Evolutionary conservation across 164 flowering plant genomes (phyloP).

Genomic region (Amborella trichopoda): DNA sequence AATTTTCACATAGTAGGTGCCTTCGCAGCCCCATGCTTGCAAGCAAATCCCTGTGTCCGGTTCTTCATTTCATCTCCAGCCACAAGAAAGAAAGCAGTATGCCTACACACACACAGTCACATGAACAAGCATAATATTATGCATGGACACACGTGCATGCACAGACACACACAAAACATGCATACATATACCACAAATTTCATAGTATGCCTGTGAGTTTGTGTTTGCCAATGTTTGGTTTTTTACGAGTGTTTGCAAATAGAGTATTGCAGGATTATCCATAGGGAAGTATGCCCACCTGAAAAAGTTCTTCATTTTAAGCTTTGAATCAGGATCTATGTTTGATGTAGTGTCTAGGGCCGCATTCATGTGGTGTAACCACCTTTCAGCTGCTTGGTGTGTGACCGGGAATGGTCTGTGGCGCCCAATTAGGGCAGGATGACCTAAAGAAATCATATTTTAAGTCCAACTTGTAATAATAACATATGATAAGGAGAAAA

Average conservation of each 20-base stretch:
- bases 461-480: too few relatives aligned
- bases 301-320: slow-evolving; percentile 82
- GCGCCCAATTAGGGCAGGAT: slow-evolving; percentile 89
- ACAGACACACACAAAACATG: too few relatives aligned
- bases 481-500: too few relatives aligned
- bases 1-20: slow-evolving; percentile 18
- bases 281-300: slow-evolving; percentile 38
- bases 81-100: slow-evolving; percentile 92
- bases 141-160: too few relatives aligned
- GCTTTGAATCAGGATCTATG: slow-evolving; percentile 69
- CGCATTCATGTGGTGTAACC: slow-evolving; percentile 84
- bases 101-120: too few relatives aligned
- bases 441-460: slow-evolving; percentile 40
- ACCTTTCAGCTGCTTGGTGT: slow-evolving; percentile 83
- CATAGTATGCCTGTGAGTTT: too few relatives aligned
- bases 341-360: slow-evolving; percentile 47
- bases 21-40: slow-evolving; percentile 38
- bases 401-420: slow-evolving; percentile 91
- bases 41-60: slow-evolving; percentile 27
- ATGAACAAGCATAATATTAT: too few relatives aligned
- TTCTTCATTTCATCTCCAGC: slow-evolving; percentile 89
- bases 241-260: too few relatives aligned
- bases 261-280: too few relatives aligned
- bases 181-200: too few relatives aligned
- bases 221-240: too few relatives aligned